These are phyloP conservation scores for Schizochytrium sp. DNA, from an alignment of 108 stramenopile genomes.

Conservation along the genomic window DNA sequence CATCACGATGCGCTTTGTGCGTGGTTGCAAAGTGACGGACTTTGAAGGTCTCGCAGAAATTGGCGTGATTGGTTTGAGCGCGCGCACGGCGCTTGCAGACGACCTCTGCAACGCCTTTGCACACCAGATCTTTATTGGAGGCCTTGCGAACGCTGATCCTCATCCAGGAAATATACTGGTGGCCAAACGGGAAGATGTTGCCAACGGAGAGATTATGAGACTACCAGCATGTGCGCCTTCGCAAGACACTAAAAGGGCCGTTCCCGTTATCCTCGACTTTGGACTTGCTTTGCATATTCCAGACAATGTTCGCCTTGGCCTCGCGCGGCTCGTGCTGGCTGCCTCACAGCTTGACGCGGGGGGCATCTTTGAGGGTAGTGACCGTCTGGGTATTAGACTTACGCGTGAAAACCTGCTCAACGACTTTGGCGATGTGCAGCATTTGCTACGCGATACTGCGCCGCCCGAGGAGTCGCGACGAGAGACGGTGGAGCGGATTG, in stretches of 20 bases:
- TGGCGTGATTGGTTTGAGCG: slow-evolving; percentile 27
- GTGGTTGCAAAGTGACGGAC: slow-evolving; percentile 45
- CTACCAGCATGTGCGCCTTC: background rate
- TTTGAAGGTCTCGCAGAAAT: background rate
- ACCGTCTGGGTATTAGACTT: slow-evolving; percentile 32
- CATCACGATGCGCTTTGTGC: slow-evolving; percentile 65
- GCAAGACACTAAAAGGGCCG: background rate
- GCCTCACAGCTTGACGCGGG: slow-evolving; percentile 25
- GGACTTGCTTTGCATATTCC: slow-evolving; percentile 44
- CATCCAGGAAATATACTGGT: slow-evolving; percentile 63
- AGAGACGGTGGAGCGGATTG: slow-evolving; percentile 28
- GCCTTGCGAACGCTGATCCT: slow-evolving; percentile 65
- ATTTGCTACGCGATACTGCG: slow-evolving; percentile 39
- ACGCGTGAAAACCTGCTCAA: slow-evolving; percentile 21
- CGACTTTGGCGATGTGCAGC: slow-evolving; percentile 36
- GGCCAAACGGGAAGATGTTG: background rate
- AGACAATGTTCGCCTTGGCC: slow-evolving; percentile 19
- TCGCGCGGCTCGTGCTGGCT: slow-evolving; percentile 26
- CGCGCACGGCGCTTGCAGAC: slow-evolving; percentile 38
- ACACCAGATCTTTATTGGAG: slow-evolving; percentile 51
- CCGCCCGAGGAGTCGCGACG: slow-evolving; percentile 37
- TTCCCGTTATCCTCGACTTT: slow-evolving; percentile 48
- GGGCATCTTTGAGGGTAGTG: slow-evolving; percentile 25
- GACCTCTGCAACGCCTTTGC: slow-evolving; percentile 57
- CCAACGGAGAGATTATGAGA: background rate